phyloP scores from a whole-genome alignment of 768 basidiomycete species.

The Tylopilus plumbeoviolaceoides region DNA sequence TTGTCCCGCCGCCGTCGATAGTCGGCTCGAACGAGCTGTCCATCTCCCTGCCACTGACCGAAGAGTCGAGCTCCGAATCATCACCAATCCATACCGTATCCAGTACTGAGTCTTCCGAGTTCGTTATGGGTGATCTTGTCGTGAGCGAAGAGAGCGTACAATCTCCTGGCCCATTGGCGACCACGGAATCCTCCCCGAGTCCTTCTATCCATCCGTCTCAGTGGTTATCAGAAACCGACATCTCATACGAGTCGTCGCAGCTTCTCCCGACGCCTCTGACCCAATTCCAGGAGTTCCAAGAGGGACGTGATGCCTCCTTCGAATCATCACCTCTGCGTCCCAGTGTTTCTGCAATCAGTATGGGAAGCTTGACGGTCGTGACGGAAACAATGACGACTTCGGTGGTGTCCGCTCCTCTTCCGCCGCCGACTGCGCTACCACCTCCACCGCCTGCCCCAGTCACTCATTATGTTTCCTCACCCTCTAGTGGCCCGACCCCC shows the following conservation, averaged over 20 bases:
- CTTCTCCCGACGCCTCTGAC: slow-evolving; percentile 67
- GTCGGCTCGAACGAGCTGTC: slow-evolving; percentile 23
- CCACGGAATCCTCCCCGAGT: slow-evolving; percentile 30
- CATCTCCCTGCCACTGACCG: slow-evolving; percentile 27
- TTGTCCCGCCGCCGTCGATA: slow-evolving; percentile 12
- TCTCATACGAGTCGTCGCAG: slow-evolving; percentile 76
- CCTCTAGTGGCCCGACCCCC: slow-evolving; percentile 32
- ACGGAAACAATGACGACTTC: slow-evolving; percentile 32
- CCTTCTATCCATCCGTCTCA: slow-evolving; percentile 39
- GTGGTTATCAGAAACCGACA: slow-evolving; percentile 64
- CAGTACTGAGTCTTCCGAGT: slow-evolving; percentile 40
- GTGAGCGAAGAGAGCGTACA: slow-evolving; percentile 28
- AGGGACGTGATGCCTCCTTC: slow-evolving; percentile 59
- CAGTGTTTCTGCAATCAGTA: slow-evolving; percentile 39
- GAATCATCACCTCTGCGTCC: slow-evolving; percentile 75
- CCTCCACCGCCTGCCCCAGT: slow-evolving; percentile 18
- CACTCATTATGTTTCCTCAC: slow-evolving; percentile 24
- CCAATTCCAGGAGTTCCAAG: slow-evolving; percentile 46
- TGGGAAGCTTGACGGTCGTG: slow-evolving; percentile 32
- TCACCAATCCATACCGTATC: slow-evolving; percentile 36
- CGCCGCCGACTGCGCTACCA: not conserved
- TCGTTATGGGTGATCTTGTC: slow-evolving; percentile 23
- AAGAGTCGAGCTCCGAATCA: slow-evolving; percentile 30
- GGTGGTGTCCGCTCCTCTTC: slow-evolving; percentile 7
- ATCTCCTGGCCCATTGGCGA: slow-evolving; percentile 33